Conservation (phyloP, 129 eudicot species). For the Ambrosia artemisiifolia region DNA sequence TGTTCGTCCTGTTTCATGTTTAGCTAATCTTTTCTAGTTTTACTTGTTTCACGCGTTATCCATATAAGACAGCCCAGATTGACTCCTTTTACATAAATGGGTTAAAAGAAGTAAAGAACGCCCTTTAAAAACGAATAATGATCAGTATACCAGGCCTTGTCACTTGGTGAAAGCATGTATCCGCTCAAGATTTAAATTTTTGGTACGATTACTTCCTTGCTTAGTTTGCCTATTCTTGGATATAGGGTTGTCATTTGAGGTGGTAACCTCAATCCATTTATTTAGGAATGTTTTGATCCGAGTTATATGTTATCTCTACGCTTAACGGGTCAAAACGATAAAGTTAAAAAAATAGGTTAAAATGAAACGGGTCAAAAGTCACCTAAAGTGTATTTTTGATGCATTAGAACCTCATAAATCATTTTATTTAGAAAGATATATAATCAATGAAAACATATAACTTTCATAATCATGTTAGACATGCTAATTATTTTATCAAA, state of each 20-base stretch:
- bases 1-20: not conserved
- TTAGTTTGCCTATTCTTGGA: not conserved
- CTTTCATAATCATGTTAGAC: not conserved
- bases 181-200: not conserved
- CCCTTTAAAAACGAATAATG: not conserved
- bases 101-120: too few relatives aligned
- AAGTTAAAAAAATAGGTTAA: not conserved
- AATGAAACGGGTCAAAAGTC: not conserved
- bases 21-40: not conserved
- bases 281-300: not conserved
- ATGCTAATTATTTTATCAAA: not conserved
- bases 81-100: not conserved
- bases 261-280: not conserved
- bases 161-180: not conserved
- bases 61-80: not conserved
- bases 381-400: not conserved
- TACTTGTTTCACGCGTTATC: not conserved
- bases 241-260: not conserved
- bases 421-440: not conserved
- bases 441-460: not conserved
- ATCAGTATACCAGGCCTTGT: not conserved
- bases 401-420: not conserved
- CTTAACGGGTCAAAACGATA: not conserved
- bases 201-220: not conserved
- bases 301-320: not conserved